phyloP scores from a whole-genome alignment of 2,329 filamentous ascomycete species.

The Cladobotryum protrusum region DNA sequence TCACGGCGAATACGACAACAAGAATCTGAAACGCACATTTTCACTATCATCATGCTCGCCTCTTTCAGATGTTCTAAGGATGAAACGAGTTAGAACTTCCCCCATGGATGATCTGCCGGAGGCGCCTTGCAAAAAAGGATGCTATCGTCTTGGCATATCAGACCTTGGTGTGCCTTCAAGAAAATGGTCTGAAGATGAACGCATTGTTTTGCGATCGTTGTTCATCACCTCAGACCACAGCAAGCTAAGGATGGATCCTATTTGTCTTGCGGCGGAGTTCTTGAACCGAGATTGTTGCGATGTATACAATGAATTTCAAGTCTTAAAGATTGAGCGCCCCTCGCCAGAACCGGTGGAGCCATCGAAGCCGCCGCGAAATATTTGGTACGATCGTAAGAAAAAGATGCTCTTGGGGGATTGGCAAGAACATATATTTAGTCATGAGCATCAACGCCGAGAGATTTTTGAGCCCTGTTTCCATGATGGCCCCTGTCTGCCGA shows the following conservation, averaged over 20 bases:
- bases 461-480: constrained; percentile 63
- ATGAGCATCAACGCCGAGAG: constrained; percentile 50
- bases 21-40: constrained; percentile 46
- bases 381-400: constrained; percentile 53
- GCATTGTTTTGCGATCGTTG: constrained; percentile 41
- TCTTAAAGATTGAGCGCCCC: constrained; percentile 21
- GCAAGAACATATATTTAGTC: constrained; percentile 48
- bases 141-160: constrained; percentile 26
- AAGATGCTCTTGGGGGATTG: constrained; percentile 50
- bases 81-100: constrained; percentile 16
- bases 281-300: constrained; percentile 48
- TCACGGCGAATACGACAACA: constrained; percentile 54
- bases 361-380: constrained; percentile 34
- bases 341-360: constrained; percentile 21
- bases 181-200: constrained; percentile 45
- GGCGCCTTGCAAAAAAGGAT: constrained; percentile 35
- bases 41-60: constrained; percentile 34
- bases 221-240: constrained; percentile 38
- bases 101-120: constrained; percentile 8
- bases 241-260: constrained; percentile 33
- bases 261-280: constrained; percentile 45
- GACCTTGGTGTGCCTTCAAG: constrained; percentile 17
- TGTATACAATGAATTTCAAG: constrained; percentile 32
- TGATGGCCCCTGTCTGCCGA: constrained; percentile 56
- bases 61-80: constrained; percentile 28